Conservation (phyloP, 306 rosid genomes). For the Coriaria nepalensis region DNA sequence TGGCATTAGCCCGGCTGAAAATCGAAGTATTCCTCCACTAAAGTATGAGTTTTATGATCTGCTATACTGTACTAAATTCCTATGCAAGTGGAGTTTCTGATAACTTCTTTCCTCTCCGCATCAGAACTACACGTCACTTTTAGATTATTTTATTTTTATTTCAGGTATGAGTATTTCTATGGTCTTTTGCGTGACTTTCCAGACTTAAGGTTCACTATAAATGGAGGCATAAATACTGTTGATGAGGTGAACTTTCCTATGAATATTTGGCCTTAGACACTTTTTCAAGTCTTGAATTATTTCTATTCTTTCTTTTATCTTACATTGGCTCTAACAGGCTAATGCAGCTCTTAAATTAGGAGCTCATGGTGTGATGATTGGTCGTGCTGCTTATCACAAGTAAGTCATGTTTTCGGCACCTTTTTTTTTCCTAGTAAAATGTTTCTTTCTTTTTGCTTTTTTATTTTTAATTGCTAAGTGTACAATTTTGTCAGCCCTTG, state of each 20-base stretch:
- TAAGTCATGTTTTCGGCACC: slow-evolving; percentile 20
- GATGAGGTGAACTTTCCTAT: slow-evolving; percentile 61
- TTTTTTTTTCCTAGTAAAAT: background rate
- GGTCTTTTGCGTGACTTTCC: slow-evolving; percentile 96
- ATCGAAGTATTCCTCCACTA: slow-evolving; percentile 84
- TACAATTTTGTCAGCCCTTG: slow-evolving; percentile 60
- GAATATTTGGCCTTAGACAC: background rate
- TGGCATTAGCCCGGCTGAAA: slow-evolving; percentile 95
- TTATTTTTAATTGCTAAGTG: slow-evolving; percentile 1
- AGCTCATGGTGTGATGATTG: slow-evolving; percentile 98
- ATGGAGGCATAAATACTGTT: slow-evolving; percentile 74
- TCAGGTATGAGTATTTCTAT: slow-evolving; percentile 85
- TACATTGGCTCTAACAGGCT: slow-evolving; percentile 28
- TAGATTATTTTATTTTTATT: slow-evolving; percentile 9
- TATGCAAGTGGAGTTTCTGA: too few relatives aligned
- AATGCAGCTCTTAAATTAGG: slow-evolving; percentile 69
- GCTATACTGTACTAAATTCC: background rate
- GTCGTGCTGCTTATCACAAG: slow-evolving; percentile 86
- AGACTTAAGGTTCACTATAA: slow-evolving; percentile 84
- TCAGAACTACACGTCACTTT: slow-evolving; percentile 1
- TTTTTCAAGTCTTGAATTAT: slow-evolving; percentile 5
- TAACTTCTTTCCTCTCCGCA: background rate
- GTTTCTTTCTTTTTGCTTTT: too few relatives aligned
- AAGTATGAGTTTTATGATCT: slow-evolving; percentile 40
- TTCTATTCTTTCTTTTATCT: slow-evolving; percentile 8